phyloP scores from a whole-genome alignment of 2,329 filamentous ascomycete genomes.

The Coleophoma crateriformis region DNA sequence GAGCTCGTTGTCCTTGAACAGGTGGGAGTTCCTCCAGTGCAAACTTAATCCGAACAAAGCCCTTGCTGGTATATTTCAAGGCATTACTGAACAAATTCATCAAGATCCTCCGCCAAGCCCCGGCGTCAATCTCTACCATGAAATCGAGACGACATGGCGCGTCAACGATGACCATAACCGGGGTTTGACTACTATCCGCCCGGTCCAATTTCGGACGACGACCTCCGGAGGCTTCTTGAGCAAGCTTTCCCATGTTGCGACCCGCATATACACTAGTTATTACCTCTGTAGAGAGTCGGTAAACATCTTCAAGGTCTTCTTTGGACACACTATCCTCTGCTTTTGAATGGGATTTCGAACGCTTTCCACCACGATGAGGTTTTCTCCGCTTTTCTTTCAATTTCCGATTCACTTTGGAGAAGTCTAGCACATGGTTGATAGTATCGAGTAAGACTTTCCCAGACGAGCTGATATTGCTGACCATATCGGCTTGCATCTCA shows the following conservation, averaged over 20 bases:
- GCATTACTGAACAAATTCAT: conserved; percentile 61
- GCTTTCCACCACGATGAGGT: conserved; percentile 7
- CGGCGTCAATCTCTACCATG: conserved; percentile 49
- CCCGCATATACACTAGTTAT: conserved; percentile 25
- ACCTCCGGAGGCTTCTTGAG: background rate
- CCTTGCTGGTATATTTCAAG: conserved; percentile 53
- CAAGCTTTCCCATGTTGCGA: conserved; percentile 16
- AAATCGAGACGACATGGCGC: conserved; percentile 42
- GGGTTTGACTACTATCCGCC: conserved; percentile 4
- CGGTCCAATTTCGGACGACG: background rate
- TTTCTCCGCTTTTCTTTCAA: conserved; percentile 15
- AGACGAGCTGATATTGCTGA: conserved; percentile 44
- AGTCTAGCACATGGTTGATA: conserved; percentile 46
- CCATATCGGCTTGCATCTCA: conserved; percentile 38
- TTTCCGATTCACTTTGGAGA: conserved; percentile 45
- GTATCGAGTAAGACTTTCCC: conserved; percentile 47
- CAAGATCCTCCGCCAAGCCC: conserved; percentile 43
- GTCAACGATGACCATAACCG: conserved; percentile 43
- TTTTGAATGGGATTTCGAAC: conserved; percentile 5
- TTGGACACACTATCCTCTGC: conserved; percentile 8
- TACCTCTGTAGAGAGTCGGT: conserved; percentile 23
- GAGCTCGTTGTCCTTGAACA: conserved; percentile 7
- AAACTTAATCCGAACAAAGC: conserved; percentile 41
- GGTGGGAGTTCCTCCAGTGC: conserved; percentile 17
- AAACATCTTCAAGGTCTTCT: conserved; percentile 20